A percentile compares a stretch with the other conserved stretches of the same genome.
These are phyloP conservation scores for Cercospora canescens DNA, from an alignment of 2,329 filamentous ascomycete genomes.

Conservation along the genomic window DNA sequence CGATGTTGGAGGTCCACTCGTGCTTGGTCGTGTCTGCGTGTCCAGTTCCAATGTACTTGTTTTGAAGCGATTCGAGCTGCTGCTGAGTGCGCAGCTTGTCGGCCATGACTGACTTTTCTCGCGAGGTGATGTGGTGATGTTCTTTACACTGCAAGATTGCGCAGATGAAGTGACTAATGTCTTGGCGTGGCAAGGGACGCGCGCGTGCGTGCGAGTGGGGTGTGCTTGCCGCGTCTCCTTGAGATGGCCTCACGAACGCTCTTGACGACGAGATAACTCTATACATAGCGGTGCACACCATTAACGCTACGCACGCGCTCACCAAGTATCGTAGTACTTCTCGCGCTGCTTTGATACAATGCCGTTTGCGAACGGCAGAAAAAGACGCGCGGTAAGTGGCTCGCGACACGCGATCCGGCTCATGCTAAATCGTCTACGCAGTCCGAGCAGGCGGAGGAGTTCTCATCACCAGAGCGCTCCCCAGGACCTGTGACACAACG, in stretches of 20 bases:
- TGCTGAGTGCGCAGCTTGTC: constrained; percentile 98
- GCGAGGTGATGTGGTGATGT: not conserved
- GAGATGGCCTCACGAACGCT: not conserved
- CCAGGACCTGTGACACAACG: constrained; percentile 34
- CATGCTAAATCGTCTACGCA: constrained; percentile 15
- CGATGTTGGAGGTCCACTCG: constrained; percentile 96
- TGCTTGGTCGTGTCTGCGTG: constrained; percentile 96
- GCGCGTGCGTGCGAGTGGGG: not conserved
- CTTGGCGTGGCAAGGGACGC: not conserved
- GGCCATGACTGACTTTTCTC: constrained; percentile 53
- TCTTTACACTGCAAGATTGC: not conserved
- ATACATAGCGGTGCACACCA: not conserved
- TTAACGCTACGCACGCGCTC: not conserved
- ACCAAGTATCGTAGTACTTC: not conserved
- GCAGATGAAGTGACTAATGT: not conserved
- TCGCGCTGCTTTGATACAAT: constrained; percentile 7
- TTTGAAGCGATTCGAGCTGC: constrained; percentile 94
- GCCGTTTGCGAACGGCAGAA: constrained; percentile 24
- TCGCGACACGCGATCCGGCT: not conserved
- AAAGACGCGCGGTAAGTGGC: constrained; percentile 32
- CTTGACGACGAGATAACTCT: not conserved
- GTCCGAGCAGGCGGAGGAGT: constrained; percentile 25
- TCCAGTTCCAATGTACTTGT: constrained; percentile 92
- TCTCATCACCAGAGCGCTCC: constrained; percentile 22
- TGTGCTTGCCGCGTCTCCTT: constrained; percentile 2